Conservation (phyloP, 805 yeast species). For the Candida orba region DNA sequence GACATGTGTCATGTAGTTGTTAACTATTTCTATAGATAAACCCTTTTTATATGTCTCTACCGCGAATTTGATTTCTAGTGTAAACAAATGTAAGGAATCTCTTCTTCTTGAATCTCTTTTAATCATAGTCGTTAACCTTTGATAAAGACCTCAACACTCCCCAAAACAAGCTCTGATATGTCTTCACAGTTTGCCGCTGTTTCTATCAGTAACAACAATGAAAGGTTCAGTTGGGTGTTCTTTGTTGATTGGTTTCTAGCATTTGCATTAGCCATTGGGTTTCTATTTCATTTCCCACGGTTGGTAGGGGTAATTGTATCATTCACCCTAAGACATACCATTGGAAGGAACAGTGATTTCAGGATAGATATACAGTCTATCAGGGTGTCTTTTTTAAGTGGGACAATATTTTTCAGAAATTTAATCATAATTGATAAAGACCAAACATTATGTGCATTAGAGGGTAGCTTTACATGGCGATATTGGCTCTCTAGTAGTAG, state of each 20-base stretch:
- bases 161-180: background rate
- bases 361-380: conserved; percentile 65
- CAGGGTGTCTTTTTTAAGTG: conserved; percentile 74
- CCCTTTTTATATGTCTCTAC: no score
- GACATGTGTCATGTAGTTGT: no score
- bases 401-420: conserved; percentile 73
- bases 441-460: conserved; percentile 60
- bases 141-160: no score
- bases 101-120: no score
- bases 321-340: conserved; percentile 36
- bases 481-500: conserved; percentile 64
- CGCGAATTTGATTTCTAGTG: no score
- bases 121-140: no score
- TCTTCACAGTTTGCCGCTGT: background rate
- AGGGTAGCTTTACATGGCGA: conserved; percentile 80
- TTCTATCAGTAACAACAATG: no score
- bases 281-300: conserved; percentile 73
- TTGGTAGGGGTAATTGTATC: conserved; percentile 57
- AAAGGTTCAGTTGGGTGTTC: conserved; percentile 60
- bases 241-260: conserved; percentile 76
- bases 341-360: conserved; percentile 60
- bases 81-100: no score
- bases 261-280: conserved; percentile 50
- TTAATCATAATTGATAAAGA: conserved; percentile 67
- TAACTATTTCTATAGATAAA: no score